Conservation (phyloP, 164 flowering plant species). For the Kingdonia uniflora region DNA sequence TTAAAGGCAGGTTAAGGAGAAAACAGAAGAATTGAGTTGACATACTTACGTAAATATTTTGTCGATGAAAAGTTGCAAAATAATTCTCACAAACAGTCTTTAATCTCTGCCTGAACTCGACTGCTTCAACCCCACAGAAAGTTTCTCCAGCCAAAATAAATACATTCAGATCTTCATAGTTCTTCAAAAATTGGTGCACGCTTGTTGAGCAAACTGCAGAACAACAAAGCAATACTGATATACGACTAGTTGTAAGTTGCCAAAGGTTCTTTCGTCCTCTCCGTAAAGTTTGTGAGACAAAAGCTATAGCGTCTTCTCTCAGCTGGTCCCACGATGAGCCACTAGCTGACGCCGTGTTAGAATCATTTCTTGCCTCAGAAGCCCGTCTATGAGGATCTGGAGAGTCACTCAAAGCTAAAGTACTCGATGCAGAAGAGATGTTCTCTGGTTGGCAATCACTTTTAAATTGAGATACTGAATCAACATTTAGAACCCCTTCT, state of each 20-base stretch:
- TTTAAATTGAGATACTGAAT: conserved; percentile 15
- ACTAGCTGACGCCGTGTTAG: conserved; percentile 47
- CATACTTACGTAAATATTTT: conserved; percentile 67
- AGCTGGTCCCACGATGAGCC: conserved; percentile 84
- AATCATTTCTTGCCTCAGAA: conserved; percentile 31
- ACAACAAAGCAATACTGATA: conserved; percentile 77
- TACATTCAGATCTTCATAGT: conserved; percentile 76
- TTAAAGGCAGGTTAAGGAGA: not conserved
- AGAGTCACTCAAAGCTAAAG: conserved; percentile 11
- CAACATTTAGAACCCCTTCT: conserved; percentile 19
- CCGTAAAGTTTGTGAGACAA: conserved; percentile 69
- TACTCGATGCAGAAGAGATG: conserved; percentile 14
- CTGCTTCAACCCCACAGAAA: conserved; percentile 82
- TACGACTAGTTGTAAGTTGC: conserved; percentile 91
- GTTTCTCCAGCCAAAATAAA: conserved; percentile 96
- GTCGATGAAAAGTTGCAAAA: conserved; percentile 75
- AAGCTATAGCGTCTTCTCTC: conserved; percentile 65
- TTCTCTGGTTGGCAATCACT: conserved; percentile 13
- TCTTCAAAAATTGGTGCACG: conserved; percentile 84
- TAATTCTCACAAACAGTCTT: conserved; percentile 80
- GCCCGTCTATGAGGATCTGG: conserved; percentile 15
- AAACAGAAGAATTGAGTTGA: not conserved
- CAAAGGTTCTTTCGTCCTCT: conserved; percentile 92
- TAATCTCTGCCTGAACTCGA: conserved; percentile 79
- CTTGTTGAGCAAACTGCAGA: conserved; percentile 69